phyloP scores from a whole-genome alignment of 2,329 filamentous ascomycete genomes.

The Dothideomycetes sp. region DNA sequence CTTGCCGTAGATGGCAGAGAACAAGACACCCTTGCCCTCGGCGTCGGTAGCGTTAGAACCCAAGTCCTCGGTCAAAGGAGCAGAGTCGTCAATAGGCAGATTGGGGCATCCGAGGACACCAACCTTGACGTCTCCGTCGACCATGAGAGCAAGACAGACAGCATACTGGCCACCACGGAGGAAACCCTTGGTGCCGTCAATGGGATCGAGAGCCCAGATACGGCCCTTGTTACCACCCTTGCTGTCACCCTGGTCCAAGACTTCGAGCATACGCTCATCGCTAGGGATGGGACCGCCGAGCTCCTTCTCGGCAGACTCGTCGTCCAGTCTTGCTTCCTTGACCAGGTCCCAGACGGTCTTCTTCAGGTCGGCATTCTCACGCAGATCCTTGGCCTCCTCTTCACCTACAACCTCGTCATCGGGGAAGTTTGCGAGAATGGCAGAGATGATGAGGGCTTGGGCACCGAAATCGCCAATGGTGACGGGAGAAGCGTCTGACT shows the following conservation, averaged over 20 bases:
- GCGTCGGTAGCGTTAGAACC: conserved; percentile 66
- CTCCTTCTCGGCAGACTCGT: conserved; percentile 53
- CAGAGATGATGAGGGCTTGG: conserved; percentile 89
- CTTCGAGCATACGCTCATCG: conserved; percentile 54
- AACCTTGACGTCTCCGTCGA: conserved; percentile 87
- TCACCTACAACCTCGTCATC: conserved; percentile 86
- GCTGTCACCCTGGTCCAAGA: conserved; percentile 53
- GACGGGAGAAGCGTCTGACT: conserved; percentile 92
- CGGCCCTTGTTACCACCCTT: conserved; percentile 63
- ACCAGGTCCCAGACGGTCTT: conserved; percentile 81
- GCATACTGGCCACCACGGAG: conserved; percentile 94
- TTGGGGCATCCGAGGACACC: conserved; percentile 95
- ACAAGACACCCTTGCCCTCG: conserved; percentile 73
- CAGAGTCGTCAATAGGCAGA: conserved; percentile 75
- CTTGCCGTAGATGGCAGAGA: conserved; percentile 70
- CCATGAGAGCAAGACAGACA: conserved; percentile 83
- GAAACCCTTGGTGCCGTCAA: conserved; percentile 97
- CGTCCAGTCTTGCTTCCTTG: conserved; percentile 58
- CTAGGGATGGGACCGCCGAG: conserved; percentile 61
- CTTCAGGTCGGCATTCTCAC: conserved; percentile 59
- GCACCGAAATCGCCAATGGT: conserved; percentile 98
- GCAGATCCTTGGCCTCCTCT: conserved; percentile 78
- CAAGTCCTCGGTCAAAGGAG: conserved; percentile 59
- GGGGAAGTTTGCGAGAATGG: conserved; percentile 83
- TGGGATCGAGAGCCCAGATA: conserved; percentile 95